Evolutionary conservation across 768 basidiomycete genomes (phyloP).

Genomic region (Tylopilus cervinicoccineus): DNA sequence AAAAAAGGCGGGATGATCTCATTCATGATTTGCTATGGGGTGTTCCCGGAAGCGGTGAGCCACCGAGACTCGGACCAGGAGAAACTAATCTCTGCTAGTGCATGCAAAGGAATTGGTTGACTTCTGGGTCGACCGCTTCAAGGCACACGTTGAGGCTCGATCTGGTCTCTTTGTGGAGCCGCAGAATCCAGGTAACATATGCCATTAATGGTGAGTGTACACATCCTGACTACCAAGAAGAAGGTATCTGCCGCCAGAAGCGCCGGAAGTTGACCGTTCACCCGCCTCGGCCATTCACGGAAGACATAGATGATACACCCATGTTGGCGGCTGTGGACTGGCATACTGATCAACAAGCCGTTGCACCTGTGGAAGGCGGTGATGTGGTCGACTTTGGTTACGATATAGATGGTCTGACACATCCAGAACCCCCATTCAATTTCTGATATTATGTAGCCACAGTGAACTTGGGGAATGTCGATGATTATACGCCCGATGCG

Average conservation of each 20-base stretch:
- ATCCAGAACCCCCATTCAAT: background rate
- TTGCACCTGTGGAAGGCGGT: conserved; percentile 7
- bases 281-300: background rate
- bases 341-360: conserved; percentile 9
- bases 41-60: conserved; percentile 60
- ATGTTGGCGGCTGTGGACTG: conserved; percentile 8
- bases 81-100: conserved; percentile 39
- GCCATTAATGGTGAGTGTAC: background rate
- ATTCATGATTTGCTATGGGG: conserved; percentile 67
- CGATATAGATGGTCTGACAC: conserved; percentile 20
- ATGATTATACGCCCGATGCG: conserved; percentile 15
- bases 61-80: background rate
- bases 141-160: conserved; percentile 63
- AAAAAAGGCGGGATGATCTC: conserved; percentile 50
- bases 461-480: conserved; percentile 22
- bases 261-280: conserved; percentile 38
- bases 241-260: conserved; percentile 41
- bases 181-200: conserved; percentile 12
- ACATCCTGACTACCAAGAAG: conserved; percentile 23
- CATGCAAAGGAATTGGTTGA: conserved; percentile 60
- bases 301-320: background rate
- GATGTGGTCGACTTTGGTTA: conserved; percentile 23
- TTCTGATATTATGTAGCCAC: conserved; percentile 6
- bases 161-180: conserved; percentile 27
- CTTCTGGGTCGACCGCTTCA: conserved; percentile 75